These are phyloP conservation scores for Yamadazyma songkhlaensis DNA, from an alignment of 1,139 yeast species.

Conservation along the genomic window DNA sequence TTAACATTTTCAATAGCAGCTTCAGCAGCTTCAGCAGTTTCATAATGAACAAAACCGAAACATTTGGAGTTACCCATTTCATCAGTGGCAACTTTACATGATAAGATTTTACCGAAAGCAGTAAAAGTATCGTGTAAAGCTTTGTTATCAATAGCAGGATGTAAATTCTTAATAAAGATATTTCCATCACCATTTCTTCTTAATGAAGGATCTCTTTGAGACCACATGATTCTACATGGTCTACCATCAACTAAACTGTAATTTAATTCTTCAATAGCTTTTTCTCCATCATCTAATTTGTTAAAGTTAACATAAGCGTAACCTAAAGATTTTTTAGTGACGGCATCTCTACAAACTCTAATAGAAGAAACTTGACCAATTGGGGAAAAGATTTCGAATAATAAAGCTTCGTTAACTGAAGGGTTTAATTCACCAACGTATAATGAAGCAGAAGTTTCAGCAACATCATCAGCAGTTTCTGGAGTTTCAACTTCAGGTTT, in stretches of 20 bases:
- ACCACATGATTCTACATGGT: slow-evolving; percentile 99
- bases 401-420: slow-evolving; percentile 88
- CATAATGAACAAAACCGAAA: slow-evolving; percentile 97
- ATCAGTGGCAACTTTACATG: slow-evolving; percentile 97
- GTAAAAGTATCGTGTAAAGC: slow-evolving; percentile 97
- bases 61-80: slow-evolving; percentile 91
- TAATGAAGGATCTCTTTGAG: slow-evolving; percentile 96
- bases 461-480: slow-evolving; percentile 23
- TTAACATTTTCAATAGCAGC: slow-evolving; percentile 97
- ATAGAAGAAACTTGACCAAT: slow-evolving; percentile 95
- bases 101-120: slow-evolving; percentile 93
- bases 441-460: slow-evolving; percentile 75
- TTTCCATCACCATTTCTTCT: slow-evolving; percentile 97
- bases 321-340: slow-evolving; percentile 94
- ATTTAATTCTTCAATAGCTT: slow-evolving; percentile 94
- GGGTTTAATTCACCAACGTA: slow-evolving; percentile 98
- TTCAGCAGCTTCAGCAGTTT: slow-evolving; percentile 86
- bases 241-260: slow-evolving; percentile 92
- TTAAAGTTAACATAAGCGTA: slow-evolving; percentile 98
- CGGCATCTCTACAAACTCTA: slow-evolving; percentile 98
- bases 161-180: slow-evolving; percentile 97
- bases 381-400: slow-evolving; percentile 92
- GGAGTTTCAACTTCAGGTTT: slow-evolving; percentile 20
- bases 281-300: slow-evolving; percentile 86
- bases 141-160: slow-evolving; percentile 98